Base-by-base conservation (phyloP, 495 filamentous ascomycete species). In the Neurospora terricola region DNA sequence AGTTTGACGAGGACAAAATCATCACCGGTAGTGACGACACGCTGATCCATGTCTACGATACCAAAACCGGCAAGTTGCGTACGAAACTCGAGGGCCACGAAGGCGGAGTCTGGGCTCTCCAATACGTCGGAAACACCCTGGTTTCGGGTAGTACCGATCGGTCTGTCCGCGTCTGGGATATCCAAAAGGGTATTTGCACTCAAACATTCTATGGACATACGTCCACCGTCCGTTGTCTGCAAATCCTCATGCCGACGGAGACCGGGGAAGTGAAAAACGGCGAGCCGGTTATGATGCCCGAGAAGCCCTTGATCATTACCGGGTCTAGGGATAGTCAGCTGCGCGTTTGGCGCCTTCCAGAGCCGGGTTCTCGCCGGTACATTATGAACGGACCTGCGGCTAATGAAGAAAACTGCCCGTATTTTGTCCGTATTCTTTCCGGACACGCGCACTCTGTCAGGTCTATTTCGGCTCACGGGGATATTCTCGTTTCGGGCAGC, bases 181-280 rank as follows among this genome's bases (percentile, higher is more conserved):
- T 99, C 75, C 91, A 94, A 77, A 90, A 89, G 75, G 94, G 94
- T 30, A 87, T 90, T 66, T 98, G 95, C 83, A 94, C 93, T 10
- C 95, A 98, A 79, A 90, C 97, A 4, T 99, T 98, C 79, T 94
- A 97, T 75, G 96, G 96, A 1, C 96, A 99, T 76, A 98, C 96
- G 11, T 98, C 94, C 38, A 99, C 96, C 18, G 96, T 99, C 8
- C 91, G 96, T 72, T 99, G 96, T 79, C 82, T 99, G 71, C 94
- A 98, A 77, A 99, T 99, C 68, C 85, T 99, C 27, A 90, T 96
- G 86, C 96, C 96, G 0, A 90, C 90, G 3, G 87, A 92, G 74
- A 88, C 94, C 14, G 93, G 93, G 36, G 88, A 86, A 68, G 88
- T 87, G 36, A 78, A 86, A 23, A 89, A 96, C 75, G 94, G 94